These are phyloP conservation scores for Solanum piurae DNA, from an alignment of 257 asterid genomes.

Conservation along the genomic window DNA sequence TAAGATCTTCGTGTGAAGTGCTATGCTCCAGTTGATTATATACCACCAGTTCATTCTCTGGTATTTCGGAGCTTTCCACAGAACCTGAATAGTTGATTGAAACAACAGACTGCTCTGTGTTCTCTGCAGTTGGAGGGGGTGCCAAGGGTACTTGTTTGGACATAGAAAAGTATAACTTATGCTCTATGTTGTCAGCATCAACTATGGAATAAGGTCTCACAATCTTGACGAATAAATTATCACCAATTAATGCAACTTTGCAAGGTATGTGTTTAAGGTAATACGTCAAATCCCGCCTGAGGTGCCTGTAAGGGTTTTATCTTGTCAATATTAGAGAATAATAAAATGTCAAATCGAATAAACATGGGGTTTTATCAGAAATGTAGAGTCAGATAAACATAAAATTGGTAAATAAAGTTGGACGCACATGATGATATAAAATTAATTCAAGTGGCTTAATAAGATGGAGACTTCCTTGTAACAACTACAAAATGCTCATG, in stretches of 20 bases:
- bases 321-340: neutral
- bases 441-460: neutral
- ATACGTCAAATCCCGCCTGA: conserved; percentile 47
- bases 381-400: neutral
- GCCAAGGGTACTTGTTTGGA: conserved; percentile 38
- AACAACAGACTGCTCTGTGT: conserved; percentile 18
- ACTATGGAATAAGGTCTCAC: conserved; percentile 21
- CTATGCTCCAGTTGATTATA: conserved; percentile 22
- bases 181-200: conserved; percentile 32
- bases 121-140: conserved; percentile 23
- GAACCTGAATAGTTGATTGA: conserved; percentile 23
- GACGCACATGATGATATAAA: neutral
- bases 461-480: neutral
- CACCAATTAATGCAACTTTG: conserved; percentile 57
- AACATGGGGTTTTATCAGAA: neutral
- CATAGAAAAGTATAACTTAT: conserved; percentile 35
- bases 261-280: conserved; percentile 59
- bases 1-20: conserved; percentile 21
- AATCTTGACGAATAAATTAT: conserved; percentile 32
- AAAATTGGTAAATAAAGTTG: neutral
- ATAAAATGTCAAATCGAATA: neutral
- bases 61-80: conserved; percentile 24
- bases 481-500: neutral
- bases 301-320: conserved; percentile 34
- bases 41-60: conserved; percentile 14